Evolutionary conservation across 768 basidiomycete species (phyloP), one percentile per base, ranked within the genome.

Genomic region (Pleurotus tuber-regium): DNA sequence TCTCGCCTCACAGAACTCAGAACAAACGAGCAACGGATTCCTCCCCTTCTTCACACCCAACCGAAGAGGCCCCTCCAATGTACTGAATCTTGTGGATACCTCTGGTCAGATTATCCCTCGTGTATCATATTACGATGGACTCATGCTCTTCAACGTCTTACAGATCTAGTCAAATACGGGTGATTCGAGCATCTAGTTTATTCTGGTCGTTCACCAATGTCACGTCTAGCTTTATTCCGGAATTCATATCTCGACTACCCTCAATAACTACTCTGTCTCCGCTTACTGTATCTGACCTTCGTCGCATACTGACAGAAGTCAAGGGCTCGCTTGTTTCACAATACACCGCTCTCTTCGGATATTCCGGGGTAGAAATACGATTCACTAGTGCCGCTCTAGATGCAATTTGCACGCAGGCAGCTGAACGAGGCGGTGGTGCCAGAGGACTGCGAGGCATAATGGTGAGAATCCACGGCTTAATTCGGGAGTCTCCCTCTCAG

Each of bases 191-290:
- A 25, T 40, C 5, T 52, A 89, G 89, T 2, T 89, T 97, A 56
- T 97, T 98, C 52, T 94, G 95, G 19, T 95, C 98, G 69, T 98
- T 98, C 59, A 80, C n/a, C n/a, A n/a, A n/a, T n/a, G n/a, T 43
- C 4, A 16, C 24, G 25, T 40, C 5, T 52, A 89, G 89, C 2
- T 89, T 97, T 56, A 98, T 98, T 52, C 95, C 95, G 19, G 95
- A 98, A 69, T 98, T 98, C 59, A 80, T 96, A 44, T 92, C 90
- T 14, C 88, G 96, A 24, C 69, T 97, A n/a, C 95, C 95, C 4
- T 87, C 92, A n/a, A 77, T 94, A 29, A 89, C 95, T 3, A 84
- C 92, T 1, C 78, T 98, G 4, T 67, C 86, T 4, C 87, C 89
- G 4, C 76, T 98, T 2, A 87, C 89, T 4, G 78, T 88, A 8